These are phyloP conservation scores for Hyphodiscus sp. DNA, from an alignment of 2,329 filamentous ascomycete genomes.

Conservation along the genomic window DNA sequence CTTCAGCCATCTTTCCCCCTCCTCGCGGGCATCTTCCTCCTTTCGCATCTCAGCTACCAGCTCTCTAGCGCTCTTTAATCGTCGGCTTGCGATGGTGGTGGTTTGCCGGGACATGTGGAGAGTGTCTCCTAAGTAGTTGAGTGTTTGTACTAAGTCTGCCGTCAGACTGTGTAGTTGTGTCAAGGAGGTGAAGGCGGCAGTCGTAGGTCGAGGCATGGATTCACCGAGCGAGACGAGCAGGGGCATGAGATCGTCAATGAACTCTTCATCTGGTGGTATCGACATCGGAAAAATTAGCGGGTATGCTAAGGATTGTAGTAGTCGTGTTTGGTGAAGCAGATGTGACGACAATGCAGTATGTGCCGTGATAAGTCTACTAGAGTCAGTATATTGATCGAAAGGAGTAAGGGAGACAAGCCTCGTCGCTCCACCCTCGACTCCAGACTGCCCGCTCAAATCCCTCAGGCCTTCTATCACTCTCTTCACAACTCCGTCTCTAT, in stretches of 20 bases:
- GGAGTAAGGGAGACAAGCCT: constrained; percentile 41
- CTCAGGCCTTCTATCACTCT: constrained; percentile 63
- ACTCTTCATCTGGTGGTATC: constrained; percentile 54
- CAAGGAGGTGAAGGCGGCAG: constrained; percentile 58
- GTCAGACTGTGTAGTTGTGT: constrained; percentile 64
- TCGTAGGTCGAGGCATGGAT: constrained; percentile 58
- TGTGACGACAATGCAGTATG: constrained; percentile 71
- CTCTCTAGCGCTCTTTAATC: constrained; percentile 75
- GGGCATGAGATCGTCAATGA: constrained; percentile 63
- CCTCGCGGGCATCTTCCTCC: constrained; percentile 76
- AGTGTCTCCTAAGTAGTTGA: constrained; percentile 83
- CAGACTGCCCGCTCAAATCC: constrained; percentile 66
- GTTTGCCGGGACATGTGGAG: constrained; percentile 92
- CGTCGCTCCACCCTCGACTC: constrained; percentile 65
- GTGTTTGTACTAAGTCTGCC: constrained; percentile 66
- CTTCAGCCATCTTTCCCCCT: constrained; percentile 76
- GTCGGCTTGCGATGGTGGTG: constrained; percentile 71
- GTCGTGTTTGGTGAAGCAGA: constrained; percentile 67
- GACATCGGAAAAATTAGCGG: constrained; percentile 63
- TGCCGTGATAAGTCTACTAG: constrained; percentile 61
- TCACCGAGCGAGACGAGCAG: constrained; percentile 59
- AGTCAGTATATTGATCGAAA: constrained; percentile 6
- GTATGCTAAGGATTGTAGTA: constrained; percentile 67
- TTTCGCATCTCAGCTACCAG: constrained; percentile 77
- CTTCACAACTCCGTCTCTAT: constrained; percentile 59